These are phyloP conservation scores for Biscogniauxia marginata DNA, from an alignment of 2,329 filamentous ascomycete genomes.

Conservation along the genomic window DNA sequence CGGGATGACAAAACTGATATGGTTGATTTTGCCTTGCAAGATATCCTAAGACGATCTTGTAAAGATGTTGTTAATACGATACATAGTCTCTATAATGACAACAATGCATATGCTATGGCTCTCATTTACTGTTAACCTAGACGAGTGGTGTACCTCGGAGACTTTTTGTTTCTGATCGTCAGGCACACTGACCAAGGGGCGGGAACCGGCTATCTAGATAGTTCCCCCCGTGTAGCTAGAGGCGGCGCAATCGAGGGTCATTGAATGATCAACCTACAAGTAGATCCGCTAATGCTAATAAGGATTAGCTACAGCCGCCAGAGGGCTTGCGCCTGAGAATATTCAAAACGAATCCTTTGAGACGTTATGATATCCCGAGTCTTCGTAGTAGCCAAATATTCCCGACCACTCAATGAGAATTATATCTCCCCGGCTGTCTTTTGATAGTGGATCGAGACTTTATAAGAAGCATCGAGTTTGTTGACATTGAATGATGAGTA, in stretches of 20 bases:
- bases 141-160: not conserved
- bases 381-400: not conserved
- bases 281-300: not conserved
- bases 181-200: not conserved
- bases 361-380: not conserved
- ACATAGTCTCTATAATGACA: not conserved
- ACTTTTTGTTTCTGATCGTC: not conserved
- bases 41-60: too few relatives aligned
- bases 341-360: not conserved
- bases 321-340: not conserved
- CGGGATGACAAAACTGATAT: too few relatives aligned
- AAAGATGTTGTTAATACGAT: not conserved
- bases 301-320: not conserved
- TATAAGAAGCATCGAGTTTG: not conserved
- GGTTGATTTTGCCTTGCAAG: too few relatives aligned
- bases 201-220: not conserved
- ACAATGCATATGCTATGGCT: not conserved
- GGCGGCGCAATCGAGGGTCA: too few relatives aligned
- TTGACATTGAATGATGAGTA: not conserved
- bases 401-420: too few relatives aligned
- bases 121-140: not conserved
- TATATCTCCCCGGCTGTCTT: not conserved
- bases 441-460: not conserved
- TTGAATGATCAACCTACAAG: not conserved
- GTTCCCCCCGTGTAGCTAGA: not conserved